Evolutionary conservation across 495 filamentous ascomycete genomes (phyloP), one percentile per base, ranked within the genome.

Genomic region (Podospora comata): DNA sequence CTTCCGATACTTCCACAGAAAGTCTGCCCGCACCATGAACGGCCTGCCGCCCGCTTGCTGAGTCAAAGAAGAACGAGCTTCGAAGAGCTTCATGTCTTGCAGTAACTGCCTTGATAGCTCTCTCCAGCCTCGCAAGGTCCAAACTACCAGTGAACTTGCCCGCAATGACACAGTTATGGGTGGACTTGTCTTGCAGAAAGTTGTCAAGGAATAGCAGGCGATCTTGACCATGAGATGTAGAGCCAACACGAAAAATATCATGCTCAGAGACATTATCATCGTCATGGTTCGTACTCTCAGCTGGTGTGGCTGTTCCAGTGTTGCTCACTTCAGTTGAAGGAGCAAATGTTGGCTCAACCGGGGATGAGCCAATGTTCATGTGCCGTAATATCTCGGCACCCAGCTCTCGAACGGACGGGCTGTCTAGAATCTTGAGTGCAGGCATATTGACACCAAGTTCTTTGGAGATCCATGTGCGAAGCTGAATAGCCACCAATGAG

Each of bases 401-500:
- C 26, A 20, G 34, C 19, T n/a, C 72, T 23, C 1, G 72, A 71
- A 1, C 57, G 34, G n/a, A 67, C 67, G 39, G 39, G 13, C 39
- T 48, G 11, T 57, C 55, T 0, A 75, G 39, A 15, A 75, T 60
- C 55, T 70, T 70, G 6, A 75, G 64, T 9, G 72, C 69, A 0
- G 73, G 73, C 0, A 75, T 34, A 28, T 74, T 66, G 39, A 72
- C 61, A 0, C 62, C 67, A 1, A 78, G 16, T 60, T 76, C 71
- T 53, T 78, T 79, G 11, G 70, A 59, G 60, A 80, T 75, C 78
- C 76, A 81, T 0, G 56, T 39, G 0, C 78, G 74, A 5, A 78
- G 61, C 2, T 74, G 71, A 1, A 80, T 71, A 0, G 79, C 78
- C 0, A 79, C 69, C 15, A 81, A 66, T 0, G 78, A 80, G 64